Evolutionary conservation across 108 stramenopile species (phyloP), one percentile per base, ranked within the genome.

Genomic region (Pseudonitzschia pungens): DNA sequence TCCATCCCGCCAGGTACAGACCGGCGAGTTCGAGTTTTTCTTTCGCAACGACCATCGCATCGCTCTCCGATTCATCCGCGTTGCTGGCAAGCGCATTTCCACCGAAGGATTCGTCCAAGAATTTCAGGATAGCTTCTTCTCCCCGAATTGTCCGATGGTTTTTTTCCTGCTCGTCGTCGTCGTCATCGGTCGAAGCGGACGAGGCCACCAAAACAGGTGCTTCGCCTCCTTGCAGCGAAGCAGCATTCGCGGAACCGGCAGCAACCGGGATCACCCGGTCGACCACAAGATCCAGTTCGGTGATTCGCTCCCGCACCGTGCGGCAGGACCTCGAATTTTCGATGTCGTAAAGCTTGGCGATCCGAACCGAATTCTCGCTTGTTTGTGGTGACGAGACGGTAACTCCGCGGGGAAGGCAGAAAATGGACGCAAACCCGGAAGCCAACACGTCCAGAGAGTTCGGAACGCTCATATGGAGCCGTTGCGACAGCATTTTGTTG

Each of bases 251-350:
- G 31, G 74, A 56, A 55, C 53, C 26, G 42, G 15, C 29, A 29
- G 80, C 78, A 15, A 73, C 70, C 12, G 83, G 86, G 59, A 91
- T 70, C 36, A 89, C 84, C 16, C 40, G 60, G 14, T 85, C 81
- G 33, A 96, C 86, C 26, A 82, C 77, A 6, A 97, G 70, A 76
- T 95, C 95, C 48, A 95, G 71, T 65, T 96, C 96, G 20, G 88
- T 88, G 24, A 97, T 85, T 11, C 68, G 76, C 66, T 97, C 96
- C 52, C 95, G 75, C 0, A 97, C 92, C 2, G 28, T 16, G 40
- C 92, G 80, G 73, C 92, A 92, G 20, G 72, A 68, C 27, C 63
- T 62, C 1, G 71, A 68, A 57, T 85, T 85, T 71, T 91, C 90
- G 7, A 91, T 62, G 65, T 91, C 88, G 55, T 81, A 87, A 0